These are phyloP conservation scores for Solanum habrochaites DNA, from an alignment of 257 asterid species.

Conservation along the genomic window DNA sequence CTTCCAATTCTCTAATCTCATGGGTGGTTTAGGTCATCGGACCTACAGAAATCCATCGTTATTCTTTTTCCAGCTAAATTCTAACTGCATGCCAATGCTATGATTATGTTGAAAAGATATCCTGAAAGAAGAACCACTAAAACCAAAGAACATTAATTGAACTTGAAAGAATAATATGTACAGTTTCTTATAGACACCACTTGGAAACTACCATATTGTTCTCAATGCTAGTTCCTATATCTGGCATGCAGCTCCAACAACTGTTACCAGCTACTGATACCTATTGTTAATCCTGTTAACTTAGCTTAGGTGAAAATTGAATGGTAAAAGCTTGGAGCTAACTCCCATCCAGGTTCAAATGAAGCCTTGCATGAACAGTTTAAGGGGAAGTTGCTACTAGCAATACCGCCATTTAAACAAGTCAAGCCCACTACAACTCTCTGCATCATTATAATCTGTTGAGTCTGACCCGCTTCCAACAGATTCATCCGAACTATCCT, in stretches of 20 bases:
- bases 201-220: neutral
- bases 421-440: constrained; percentile 41
- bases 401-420: constrained; percentile 24
- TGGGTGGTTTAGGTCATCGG: neutral
- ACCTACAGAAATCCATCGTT: neutral
- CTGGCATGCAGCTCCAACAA: neutral
- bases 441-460: constrained; percentile 38
- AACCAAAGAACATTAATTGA: neutral
- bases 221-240: neutral
- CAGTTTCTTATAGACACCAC: neutral
- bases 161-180: neutral
- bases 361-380: neutral
- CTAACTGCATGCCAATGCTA: neutral
- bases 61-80: neutral
- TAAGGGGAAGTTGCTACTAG: neutral
- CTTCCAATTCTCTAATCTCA: neutral
- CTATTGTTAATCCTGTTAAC: neutral
- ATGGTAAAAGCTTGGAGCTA: neutral
- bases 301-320: neutral
- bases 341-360: neutral
- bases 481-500: constrained; percentile 49
- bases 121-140: neutral
- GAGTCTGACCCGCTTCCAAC: constrained; percentile 61
- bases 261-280: neutral
- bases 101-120: neutral